Base-by-base conservation (phyloP, 83 land plant species). In the Larix sibirica region DNA sequence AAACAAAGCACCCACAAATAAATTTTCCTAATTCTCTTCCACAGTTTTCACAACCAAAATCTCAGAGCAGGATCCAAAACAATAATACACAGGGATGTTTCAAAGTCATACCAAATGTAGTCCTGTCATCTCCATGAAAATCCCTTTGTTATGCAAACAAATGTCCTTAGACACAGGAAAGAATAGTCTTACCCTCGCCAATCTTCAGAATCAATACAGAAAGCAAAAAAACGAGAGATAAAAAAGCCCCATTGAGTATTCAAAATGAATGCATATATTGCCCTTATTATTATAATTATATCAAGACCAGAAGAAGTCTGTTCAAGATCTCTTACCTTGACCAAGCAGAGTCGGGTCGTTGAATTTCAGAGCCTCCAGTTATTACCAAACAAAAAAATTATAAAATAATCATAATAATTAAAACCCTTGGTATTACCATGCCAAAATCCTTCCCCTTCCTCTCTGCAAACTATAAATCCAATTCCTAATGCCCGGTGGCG, bases 291-390 rank as follows among this genome's bases (percentile, higher is more conserved):
- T 10, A 68, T 28, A 12, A 65, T 26, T 9, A 33, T 4, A 68
- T 14, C 73, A 14, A 69, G 7, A 69, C 8, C 6, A 38, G 9
- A 4, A 71, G 8, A 71, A 42, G 13, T 17, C 40, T 70, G 21
- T 38, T 70, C 47, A 70, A 70, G 44, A 71, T 71, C 47, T 71
- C 54, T 42, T 71, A 71, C 76, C 76, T 71, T 71, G 50, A 38
- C 76, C 42, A 50, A 20, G 54, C 54, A 40, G 24, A 38, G 12
- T 71, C 76, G 50, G 54, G 42, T 40, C n/a, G 21, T 40, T 71
- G 54, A 40, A 38, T 70, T 70, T 42, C 75, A 70, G 75, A 70
- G 44, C 44, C 21, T 16, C 75, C 42, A 10, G 40, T 36, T 18
- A 36, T 18, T 70, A 8, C 20, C 18, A 16, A 17, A 69, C 42